Conservation (phyloP, 371 early-diverging fungal species). For the Mucor piriformis region DNA sequence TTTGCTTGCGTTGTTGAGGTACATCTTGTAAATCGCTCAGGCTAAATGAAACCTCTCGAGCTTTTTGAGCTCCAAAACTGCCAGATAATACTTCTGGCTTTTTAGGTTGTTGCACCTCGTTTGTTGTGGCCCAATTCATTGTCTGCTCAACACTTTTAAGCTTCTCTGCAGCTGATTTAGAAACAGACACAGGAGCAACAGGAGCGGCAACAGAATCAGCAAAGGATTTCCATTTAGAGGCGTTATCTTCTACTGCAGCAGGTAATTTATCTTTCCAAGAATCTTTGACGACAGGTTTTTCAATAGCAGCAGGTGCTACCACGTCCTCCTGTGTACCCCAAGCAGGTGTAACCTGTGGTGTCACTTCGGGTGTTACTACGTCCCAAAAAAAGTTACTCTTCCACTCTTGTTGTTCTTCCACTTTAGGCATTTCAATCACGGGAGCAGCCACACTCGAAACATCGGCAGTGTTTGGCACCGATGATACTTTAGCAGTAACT, state of each 20-base stretch:
- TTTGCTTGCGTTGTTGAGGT: no score
- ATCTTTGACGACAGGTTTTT: slow-evolving; percentile 1
- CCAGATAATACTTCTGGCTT: no score
- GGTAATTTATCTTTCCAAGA: slow-evolving; percentile 5
- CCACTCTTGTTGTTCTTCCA: neutral
- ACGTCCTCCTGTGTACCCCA: neutral
- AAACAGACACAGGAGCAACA: neutral
- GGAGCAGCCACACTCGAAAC: neutral
- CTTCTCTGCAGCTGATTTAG: neutral
- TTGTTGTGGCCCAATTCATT: no score
- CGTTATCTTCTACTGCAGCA: slow-evolving; percentile 5
- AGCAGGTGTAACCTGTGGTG: neutral
- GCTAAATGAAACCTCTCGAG: no score
- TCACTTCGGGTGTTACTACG: neutral
- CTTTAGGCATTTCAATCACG: neutral
- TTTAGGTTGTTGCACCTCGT: no score
- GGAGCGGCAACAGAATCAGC: slow-evolving; percentile 2
- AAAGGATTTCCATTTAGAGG: slow-evolving; percentile 12
- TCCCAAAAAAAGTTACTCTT: neutral
- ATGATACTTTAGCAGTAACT: no score
- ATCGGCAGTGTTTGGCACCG: no score
- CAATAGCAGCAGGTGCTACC: neutral
- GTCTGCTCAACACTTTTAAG: no score
- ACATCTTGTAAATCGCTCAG: no score
- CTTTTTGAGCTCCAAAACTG: no score